These are phyloP conservation scores for Sicyos baderoa DNA, from an alignment of 306 rosid species.

Conservation along the genomic window DNA sequence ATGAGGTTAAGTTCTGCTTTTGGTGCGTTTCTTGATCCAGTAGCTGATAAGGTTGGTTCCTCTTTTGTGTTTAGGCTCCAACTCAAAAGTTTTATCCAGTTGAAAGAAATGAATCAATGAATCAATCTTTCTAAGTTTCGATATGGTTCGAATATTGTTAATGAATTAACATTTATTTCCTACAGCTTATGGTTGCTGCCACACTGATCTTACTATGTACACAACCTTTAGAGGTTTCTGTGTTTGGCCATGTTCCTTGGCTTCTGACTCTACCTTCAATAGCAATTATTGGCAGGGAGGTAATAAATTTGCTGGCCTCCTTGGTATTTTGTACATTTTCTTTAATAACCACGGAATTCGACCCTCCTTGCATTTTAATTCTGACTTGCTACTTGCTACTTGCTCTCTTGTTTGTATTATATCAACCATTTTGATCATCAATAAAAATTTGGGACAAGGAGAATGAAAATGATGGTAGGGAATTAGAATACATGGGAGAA, in stretches of 20 bases:
- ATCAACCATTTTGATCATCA: neutral
- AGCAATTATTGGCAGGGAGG: conserved; percentile 95
- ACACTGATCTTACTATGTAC: conserved; percentile 79
- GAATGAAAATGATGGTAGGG: too few relatives aligned
- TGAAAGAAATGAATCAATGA: conserved; percentile 5
- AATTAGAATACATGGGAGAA: too few relatives aligned
- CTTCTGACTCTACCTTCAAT: conserved; percentile 70
- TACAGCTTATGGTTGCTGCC: conserved; percentile 99
- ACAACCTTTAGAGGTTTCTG: conserved; percentile 52
- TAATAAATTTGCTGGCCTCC: conserved; percentile 21
- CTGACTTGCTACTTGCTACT: neutral
- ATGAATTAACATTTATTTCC: conserved; percentile 14
- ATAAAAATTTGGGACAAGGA: neutral
- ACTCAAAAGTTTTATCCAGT: conserved; percentile 16
- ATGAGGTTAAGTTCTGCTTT: conserved; percentile 83
- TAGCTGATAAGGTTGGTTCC: conserved; percentile 87
- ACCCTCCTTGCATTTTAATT: neutral
- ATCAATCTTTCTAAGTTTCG: neutral
- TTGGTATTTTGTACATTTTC: neutral
- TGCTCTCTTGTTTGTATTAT: neutral
- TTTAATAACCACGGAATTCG: neutral
- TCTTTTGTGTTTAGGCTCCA: neutral
- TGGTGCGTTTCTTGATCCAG: conserved; percentile 98
- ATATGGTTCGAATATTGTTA: neutral
- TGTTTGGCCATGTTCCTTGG: conserved; percentile 68